Percentiles rank a stretch among this genome's conserved stretches.
Evolutionary conservation across 257 asterid genomes (phyloP).

Genomic region (Solanum piurae): DNA sequence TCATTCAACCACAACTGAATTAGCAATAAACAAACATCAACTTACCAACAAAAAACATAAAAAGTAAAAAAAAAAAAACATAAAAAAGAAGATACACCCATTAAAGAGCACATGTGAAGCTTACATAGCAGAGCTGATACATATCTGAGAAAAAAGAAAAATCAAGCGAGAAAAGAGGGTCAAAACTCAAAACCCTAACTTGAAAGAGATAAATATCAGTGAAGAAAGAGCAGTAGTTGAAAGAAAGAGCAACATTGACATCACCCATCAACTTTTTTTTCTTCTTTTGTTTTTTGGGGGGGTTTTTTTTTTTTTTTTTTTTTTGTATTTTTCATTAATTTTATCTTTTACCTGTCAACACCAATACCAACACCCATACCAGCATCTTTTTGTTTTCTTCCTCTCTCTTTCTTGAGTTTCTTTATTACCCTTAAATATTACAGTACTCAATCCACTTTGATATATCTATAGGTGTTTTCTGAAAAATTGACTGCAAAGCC

Average conservation of each 20-base stretch:
- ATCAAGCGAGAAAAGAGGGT: not conserved
- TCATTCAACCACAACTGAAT: not conserved
- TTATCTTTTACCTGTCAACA: constrained; percentile 4
- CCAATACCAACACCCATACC: not conserved
- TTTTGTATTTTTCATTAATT: not conserved
- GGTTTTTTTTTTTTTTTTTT: not conserved
- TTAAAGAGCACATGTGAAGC: not conserved
- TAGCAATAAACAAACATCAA: not conserved
- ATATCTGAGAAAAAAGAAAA: not conserved
- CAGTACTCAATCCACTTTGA: not conserved
- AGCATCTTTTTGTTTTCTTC: not conserved
- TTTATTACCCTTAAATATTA: not conserved
- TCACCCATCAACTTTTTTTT: constrained; percentile 14
- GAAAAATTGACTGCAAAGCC: not conserved
- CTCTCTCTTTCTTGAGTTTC: not conserved
- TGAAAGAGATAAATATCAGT: constrained; percentile 18
- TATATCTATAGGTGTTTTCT: not conserved
- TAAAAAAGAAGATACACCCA: not conserved
- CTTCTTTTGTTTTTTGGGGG: not conserved
- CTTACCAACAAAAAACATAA: not conserved
- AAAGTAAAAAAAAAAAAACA: not conserved
- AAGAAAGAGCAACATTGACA: constrained; percentile 18
- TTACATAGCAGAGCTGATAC: constrained; percentile 6
- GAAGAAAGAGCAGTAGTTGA: constrained; percentile 21
- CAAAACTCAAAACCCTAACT: constrained; percentile 32